phyloP scores from a whole-genome alignment of 2,329 filamentous ascomycete species.

The Colletotrichum destructivum region DNA sequence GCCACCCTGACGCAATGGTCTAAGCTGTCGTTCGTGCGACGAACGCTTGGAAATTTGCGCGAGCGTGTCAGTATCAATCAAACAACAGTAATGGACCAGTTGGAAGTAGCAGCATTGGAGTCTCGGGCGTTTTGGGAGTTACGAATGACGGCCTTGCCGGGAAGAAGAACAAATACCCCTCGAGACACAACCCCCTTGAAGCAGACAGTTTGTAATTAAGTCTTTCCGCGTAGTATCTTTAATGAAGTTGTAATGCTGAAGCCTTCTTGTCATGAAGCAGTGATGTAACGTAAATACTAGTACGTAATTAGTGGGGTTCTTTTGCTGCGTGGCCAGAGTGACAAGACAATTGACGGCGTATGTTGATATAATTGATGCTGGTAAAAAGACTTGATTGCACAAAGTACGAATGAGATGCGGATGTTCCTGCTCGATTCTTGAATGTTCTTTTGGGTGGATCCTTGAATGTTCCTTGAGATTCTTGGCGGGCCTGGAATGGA shows the following conservation, averaged over 20 bases:
- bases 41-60: no score
- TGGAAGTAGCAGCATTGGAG: not conserved
- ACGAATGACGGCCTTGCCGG: conserved; percentile 15
- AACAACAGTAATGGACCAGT: not conserved
- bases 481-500: no score
- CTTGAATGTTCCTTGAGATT: no score
- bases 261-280: no score
- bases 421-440: no score
- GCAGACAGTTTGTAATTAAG: not conserved
- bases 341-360: no score
- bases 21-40: not conserved
- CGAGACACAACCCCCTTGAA: not conserved
- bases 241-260: not conserved
- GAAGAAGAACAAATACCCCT: conserved; percentile 16
- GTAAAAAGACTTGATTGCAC: no score
- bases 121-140: conserved; percentile 11
- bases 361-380: no score
- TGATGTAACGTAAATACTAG: not conserved
- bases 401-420: no score
- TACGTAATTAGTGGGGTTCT: not conserved
- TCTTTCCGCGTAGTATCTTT: not conserved
- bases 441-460: no score
- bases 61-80: not conserved
- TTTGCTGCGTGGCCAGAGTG: no score
- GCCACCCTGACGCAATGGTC: conserved; percentile 33